Evolutionary conservation across 495 filamentous ascomycete species (phyloP).

Genomic region (Pyrenula aspistea): DNA sequence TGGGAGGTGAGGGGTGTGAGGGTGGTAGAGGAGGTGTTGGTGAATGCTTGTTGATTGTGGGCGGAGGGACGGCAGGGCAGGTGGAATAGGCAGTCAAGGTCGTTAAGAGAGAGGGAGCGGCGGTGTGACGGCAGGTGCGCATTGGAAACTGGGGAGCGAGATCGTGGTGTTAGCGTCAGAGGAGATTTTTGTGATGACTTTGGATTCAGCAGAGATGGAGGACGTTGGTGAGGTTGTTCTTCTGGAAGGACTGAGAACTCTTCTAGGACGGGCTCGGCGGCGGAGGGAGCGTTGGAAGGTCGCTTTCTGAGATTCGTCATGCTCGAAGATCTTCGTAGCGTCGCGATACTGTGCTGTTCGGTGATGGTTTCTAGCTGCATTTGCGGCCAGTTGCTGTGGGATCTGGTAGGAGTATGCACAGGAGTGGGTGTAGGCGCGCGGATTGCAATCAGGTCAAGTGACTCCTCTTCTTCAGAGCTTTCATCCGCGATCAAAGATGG

Average conservation of each 20-base stretch:
- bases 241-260: neutral
- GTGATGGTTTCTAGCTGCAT: neutral
- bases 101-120: neutral
- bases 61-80: neutral
- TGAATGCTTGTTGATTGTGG: neutral
- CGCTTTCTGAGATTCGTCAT: neutral
- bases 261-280: neutral
- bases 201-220: neutral
- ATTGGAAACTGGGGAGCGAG: neutral
- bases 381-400: neutral
- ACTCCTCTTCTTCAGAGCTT: neutral
- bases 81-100: conserved; percentile 1
- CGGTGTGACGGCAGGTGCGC: neutral
- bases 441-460: neutral
- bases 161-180: neutral
- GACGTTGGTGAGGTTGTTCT: neutral
- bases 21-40: neutral
- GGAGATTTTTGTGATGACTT: neutral
- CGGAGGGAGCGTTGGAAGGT: neutral
- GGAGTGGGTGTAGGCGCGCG: too few relatives aligned
- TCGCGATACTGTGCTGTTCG: neutral
- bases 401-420: neutral
- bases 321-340: neutral
- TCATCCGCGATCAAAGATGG: neutral
- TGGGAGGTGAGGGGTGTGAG: neutral